Conservation (phyloP, 2,329 filamentous ascomycete genomes). For the Zymoseptoria pseudotritici region DNA sequence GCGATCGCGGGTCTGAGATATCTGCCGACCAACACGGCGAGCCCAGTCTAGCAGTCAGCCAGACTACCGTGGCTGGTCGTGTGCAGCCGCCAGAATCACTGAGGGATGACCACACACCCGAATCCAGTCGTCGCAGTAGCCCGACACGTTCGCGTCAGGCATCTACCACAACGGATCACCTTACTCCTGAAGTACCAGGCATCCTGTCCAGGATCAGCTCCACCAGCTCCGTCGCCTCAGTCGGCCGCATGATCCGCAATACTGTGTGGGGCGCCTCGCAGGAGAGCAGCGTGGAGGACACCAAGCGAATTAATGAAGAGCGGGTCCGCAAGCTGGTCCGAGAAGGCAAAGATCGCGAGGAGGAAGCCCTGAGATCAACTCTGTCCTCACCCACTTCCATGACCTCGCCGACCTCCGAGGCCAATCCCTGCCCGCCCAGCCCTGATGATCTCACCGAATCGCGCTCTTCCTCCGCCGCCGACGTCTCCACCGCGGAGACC, state of each 20-base stretch:
- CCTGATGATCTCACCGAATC: constrained; percentile 35
- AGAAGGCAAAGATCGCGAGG: constrained; percentile 28
- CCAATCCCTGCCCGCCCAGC: constrained; percentile 39
- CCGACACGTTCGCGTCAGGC: constrained; percentile 17
- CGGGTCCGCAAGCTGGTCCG: constrained; percentile 26
- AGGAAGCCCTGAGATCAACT: constrained; percentile 18
- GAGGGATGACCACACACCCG: constrained; percentile 26
- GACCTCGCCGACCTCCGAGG: constrained; percentile 22
- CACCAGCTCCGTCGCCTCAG: constrained; percentile 22
- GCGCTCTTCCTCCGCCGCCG: constrained; percentile 16
- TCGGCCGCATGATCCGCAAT: constrained; percentile 2
- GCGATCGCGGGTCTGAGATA: constrained; percentile 55
- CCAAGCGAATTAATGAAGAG: constrained; percentile 29
- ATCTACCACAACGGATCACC: constrained; percentile 16
- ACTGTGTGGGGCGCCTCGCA: neutral
- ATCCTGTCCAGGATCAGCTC: constrained; percentile 23
- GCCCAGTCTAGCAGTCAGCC: constrained; percentile 57
- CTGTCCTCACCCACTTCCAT: constrained; percentile 4
- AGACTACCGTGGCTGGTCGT: constrained; percentile 54
- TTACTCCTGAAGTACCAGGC: constrained; percentile 12
- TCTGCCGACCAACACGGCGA: constrained; percentile 57
- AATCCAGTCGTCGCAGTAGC: constrained; percentile 19
- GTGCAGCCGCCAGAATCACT: constrained; percentile 45
- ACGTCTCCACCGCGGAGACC: constrained; percentile 19
- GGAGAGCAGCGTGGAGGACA: constrained; percentile 16